phyloP scores from a whole-genome alignment of 495 filamentous ascomycete genomes.

The Talaromyces stipitatus region DNA sequence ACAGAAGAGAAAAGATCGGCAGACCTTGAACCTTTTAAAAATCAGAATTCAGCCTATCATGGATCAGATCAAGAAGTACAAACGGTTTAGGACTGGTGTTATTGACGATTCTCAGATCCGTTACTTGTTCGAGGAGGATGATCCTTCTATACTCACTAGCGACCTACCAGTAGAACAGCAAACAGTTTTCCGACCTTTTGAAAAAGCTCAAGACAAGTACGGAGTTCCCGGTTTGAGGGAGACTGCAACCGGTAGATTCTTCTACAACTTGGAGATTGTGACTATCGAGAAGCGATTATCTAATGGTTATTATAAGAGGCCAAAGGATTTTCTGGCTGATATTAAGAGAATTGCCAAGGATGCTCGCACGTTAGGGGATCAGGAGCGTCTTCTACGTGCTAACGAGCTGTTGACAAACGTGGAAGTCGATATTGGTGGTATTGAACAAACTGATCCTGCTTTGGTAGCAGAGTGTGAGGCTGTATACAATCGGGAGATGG shows the following conservation, averaged over 20 bases:
- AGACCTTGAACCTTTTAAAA: slow-evolving; percentile 77
- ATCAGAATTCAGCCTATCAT: slow-evolving; percentile 83
- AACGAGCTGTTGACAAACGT: slow-evolving; percentile 88
- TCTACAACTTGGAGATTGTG: slow-evolving; percentile 87
- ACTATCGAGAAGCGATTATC: slow-evolving; percentile 91
- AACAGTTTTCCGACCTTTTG: slow-evolving; percentile 59
- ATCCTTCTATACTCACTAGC: slow-evolving; percentile 71
- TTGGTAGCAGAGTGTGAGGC: slow-evolving; percentile 62
- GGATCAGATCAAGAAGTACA: slow-evolving; percentile 87
- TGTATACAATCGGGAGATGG: slow-evolving; percentile 66
- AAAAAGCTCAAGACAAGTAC: slow-evolving; percentile 64
- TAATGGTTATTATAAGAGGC: slow-evolving; percentile 89
- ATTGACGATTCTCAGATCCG: slow-evolving; percentile 64
- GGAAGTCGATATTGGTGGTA: slow-evolving; percentile 74
- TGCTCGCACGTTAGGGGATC: slow-evolving; percentile 65
- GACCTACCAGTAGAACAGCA: slow-evolving; percentile 58
- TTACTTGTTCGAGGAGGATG: slow-evolving; percentile 75
- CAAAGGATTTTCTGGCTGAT: slow-evolving; percentile 80
- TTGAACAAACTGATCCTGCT: slow-evolving; percentile 56
- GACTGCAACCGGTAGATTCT: slow-evolving; percentile 68
- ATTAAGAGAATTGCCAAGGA: slow-evolving; percentile 78
- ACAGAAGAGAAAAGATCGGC: slow-evolving; percentile 72
- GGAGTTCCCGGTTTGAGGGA: slow-evolving; percentile 66
- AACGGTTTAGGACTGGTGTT: slow-evolving; percentile 71
- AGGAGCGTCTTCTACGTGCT: slow-evolving; percentile 70